phyloP scores from a whole-genome alignment of 305 asterid genomes.

The Salvia sclarea region DNA sequence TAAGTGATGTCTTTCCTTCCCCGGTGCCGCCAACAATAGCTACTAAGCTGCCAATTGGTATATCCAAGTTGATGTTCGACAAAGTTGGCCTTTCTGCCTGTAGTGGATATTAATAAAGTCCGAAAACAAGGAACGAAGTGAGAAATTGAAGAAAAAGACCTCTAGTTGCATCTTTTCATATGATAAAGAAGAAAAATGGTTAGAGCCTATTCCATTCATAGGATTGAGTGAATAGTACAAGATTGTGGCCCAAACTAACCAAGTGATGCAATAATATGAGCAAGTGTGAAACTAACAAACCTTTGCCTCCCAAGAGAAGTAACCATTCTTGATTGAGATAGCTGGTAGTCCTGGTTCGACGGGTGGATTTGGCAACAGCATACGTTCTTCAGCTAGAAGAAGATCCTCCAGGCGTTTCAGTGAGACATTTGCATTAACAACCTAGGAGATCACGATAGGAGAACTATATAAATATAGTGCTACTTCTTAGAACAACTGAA shows the following conservation, averaged over 20 bases:
- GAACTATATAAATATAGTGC: constrained; percentile 9
- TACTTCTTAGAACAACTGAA: constrained; percentile 13
- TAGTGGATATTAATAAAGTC: constrained; percentile 27
- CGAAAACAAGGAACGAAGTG: constrained; percentile 17
- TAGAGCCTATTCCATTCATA: background rate
- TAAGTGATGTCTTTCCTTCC: constrained; percentile 93
- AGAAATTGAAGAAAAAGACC: background rate
- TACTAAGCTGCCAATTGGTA: constrained; percentile 80
- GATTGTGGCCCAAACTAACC: background rate
- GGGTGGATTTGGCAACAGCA: constrained; percentile 78
- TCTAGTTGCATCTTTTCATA: background rate
- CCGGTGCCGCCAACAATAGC: constrained; percentile 95
- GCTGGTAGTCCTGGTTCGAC: constrained; percentile 69
- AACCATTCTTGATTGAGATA: constrained; percentile 79
- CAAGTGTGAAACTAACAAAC: constrained; percentile 38
- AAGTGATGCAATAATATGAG: background rate
- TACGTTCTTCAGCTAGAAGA: constrained; percentile 72
- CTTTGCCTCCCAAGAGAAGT: constrained; percentile 94
- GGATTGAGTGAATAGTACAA: background rate
- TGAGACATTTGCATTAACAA: constrained; percentile 86
- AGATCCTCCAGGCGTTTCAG: constrained; percentile 90
- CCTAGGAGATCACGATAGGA: constrained; percentile 45
- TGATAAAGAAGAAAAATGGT: constrained; percentile 8
- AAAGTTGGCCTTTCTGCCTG: constrained; percentile 74
- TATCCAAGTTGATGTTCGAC: constrained; percentile 77